phyloP scores from a whole-genome alignment of 345 rosid species.

The Pistacia atlantica region DNA sequence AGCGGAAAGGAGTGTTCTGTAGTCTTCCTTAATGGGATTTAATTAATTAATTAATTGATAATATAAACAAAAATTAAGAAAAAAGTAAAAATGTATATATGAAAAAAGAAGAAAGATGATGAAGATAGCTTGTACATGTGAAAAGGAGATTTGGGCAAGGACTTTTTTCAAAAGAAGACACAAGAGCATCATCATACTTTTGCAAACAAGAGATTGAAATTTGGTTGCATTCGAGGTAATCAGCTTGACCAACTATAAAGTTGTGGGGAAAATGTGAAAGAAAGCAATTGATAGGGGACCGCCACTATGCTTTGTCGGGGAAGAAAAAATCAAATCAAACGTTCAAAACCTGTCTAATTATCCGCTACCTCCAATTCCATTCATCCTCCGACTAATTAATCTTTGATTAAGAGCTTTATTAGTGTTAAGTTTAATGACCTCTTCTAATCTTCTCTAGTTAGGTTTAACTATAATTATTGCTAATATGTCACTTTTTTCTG shows the following conservation, averaged over 20 bases:
- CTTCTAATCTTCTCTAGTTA: too few species aligned
- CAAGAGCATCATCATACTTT: not conserved
- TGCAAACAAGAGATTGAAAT: slow-evolving; percentile 15
- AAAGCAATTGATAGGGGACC: slow-evolving; percentile 11
- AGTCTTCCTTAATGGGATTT: not conserved
- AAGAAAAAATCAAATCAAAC: not conserved
- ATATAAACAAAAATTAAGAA: not conserved
- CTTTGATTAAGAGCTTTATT: too few species aligned
- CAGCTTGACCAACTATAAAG: slow-evolving; percentile 23
- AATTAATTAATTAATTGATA: not conserved
- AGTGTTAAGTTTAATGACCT: too few species aligned
- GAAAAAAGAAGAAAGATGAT: not conserved
- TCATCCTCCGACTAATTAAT: too few species aligned
- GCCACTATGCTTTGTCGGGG: slow-evolving; percentile 34
- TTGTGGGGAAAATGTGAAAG: slow-evolving; percentile 13
- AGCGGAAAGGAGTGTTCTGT: slow-evolving; percentile 9
- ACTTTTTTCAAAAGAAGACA: slow-evolving; percentile 18
- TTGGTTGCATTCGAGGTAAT: slow-evolving; percentile 21
- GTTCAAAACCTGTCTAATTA: not conserved
- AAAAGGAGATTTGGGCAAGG: slow-evolving; percentile 1
- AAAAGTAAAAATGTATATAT: too few species aligned
- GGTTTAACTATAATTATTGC: too few species aligned
- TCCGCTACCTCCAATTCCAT: not conserved
- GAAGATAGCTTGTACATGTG: slow-evolving; percentile 16
- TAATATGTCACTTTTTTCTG: too few species aligned